Conservation (phyloP, 1,139 yeast species). For the Ashbya aceris region DNA sequence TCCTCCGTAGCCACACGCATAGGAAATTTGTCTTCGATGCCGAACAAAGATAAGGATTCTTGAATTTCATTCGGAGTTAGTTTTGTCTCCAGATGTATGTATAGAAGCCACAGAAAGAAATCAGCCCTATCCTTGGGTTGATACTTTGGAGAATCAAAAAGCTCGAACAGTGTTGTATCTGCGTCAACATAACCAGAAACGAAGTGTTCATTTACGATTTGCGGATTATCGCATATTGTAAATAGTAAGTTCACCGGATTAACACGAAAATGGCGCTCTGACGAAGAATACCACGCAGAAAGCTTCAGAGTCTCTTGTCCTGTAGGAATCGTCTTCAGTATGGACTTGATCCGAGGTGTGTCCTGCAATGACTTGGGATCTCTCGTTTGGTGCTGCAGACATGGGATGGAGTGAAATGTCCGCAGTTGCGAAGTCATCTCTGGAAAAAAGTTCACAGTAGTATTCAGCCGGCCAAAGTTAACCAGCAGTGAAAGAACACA, state of each 20-base stretch:
- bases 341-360: slow-evolving; percentile 86
- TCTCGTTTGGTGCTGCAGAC: slow-evolving; percentile 60
- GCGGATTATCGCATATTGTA: slow-evolving; percentile 56
- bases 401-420: slow-evolving; percentile 89
- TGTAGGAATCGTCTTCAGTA: slow-evolving; percentile 53
- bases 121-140: slow-evolving; percentile 57
- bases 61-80: slow-evolving; percentile 44
- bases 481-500: slow-evolving; percentile 81
- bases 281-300: slow-evolving; percentile 36
- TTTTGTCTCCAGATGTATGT: slow-evolving; percentile 69
- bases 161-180: slow-evolving; percentile 43
- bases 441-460: slow-evolving; percentile 91
- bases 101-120: slow-evolving; percentile 75
- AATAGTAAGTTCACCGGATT: slow-evolving; percentile 69
- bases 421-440: slow-evolving; percentile 91
- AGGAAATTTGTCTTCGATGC: slow-evolving; percentile 40
- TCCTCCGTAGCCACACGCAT: slow-evolving; percentile 37
- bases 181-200: slow-evolving; percentile 27
- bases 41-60: slow-evolving; percentile 51
- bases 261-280: slow-evolving; percentile 38
- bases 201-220: slow-evolving; percentile 37
- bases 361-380: slow-evolving; percentile 78
- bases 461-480: slow-evolving; percentile 88
- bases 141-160: slow-evolving; percentile 45
- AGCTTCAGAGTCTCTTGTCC: slow-evolving; percentile 44